Base-by-base conservation (phyloP, 2,329 filamentous ascomycete genomes). In the Colletotrichum sp. region DNA sequence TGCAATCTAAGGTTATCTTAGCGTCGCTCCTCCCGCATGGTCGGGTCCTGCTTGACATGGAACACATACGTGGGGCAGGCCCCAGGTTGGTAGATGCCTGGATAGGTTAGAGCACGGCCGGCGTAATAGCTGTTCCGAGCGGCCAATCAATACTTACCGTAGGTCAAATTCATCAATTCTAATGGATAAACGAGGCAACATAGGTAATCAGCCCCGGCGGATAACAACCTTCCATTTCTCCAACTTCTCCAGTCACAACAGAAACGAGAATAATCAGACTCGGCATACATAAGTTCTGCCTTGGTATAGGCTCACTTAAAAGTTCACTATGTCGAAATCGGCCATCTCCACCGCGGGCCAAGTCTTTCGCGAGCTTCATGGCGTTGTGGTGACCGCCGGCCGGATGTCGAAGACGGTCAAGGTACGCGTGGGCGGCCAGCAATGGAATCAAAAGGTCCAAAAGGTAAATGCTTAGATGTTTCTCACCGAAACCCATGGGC, bases 321-420 rank as follows among this genome's bases (percentile, higher is more conserved):
- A 6, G 16, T 30, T 29, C 59, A 59, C 49, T 27, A 88, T 88
- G 87, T 85, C 87, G n/a, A 82, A 79, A 16, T 79, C 81, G 52
- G 78, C 79, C 39, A 78, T 81, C 8, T 77, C 79, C 16, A 86
- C 86, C 39, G 85, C 87, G 72, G 85, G 85, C 70, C 85, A 84
- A 70, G 87, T 87, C 66, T 88, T 86, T 68, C 88, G 88, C 76
- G 88, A 91, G 81, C 82, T 92, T 73, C 88, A 89, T 77, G 94
- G 94, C 77, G 91, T 96, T 55, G 95, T 96, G 29, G 91, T 96
- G 66, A 95, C 94, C 57, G 92, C 94, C 8, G 95, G 95, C 25
- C 89, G 93, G 75, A 96, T 96, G 93, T 86, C 92, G 75, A 95
- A 93, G 85, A 96, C 94, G 4, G 94, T 96, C 73, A 96, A 95